Evolutionary conservation across 345 rosid genomes (phyloP).

Genomic region (Citrus hindsii): DNA sequence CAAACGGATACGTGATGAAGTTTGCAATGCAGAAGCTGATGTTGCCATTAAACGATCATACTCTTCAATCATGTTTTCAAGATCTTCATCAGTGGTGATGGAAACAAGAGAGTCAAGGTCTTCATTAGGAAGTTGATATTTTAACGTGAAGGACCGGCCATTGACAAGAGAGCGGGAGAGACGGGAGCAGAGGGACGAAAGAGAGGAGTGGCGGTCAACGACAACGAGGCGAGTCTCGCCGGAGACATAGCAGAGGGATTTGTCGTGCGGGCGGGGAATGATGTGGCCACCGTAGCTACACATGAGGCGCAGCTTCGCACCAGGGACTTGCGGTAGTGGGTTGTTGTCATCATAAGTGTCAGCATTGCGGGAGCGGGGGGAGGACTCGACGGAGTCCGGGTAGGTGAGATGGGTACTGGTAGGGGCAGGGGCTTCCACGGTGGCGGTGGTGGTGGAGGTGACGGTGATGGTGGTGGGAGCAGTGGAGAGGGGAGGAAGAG

Average conservation of each 20-base stretch:
- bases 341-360: slow-evolving; percentile 23
- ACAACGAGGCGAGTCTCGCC: slow-evolving; percentile 71
- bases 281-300: slow-evolving; percentile 89
- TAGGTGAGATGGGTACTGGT: slow-evolving; percentile 27
- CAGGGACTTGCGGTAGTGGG: slow-evolving; percentile 54
- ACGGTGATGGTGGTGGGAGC: slow-evolving; percentile 9
- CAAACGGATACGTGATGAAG: slow-evolving; percentile 52
- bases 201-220: slow-evolving; percentile 61
- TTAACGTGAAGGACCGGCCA: slow-evolving; percentile 63
- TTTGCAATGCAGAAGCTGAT: slow-evolving; percentile 26
- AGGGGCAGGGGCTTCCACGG: slow-evolving; percentile 21
- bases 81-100: slow-evolving; percentile 75
- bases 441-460: slow-evolving; percentile 5
- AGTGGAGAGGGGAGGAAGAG: slow-evolving; percentile 24
- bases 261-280: slow-evolving; percentile 90
- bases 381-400: slow-evolving; percentile 40
- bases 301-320: slow-evolving; percentile 77
- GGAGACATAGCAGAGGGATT: slow-evolving; percentile 64
- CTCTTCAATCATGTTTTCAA: slow-evolving; percentile 80
- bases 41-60: slow-evolving; percentile 51
- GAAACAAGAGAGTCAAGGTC: slow-evolving; percentile 86
- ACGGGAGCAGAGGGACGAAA: slow-evolving; percentile 44
- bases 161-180: slow-evolving; percentile 63
- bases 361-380: slow-evolving; percentile 41
- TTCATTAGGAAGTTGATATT: slow-evolving; percentile 83